Evolutionary conservation across 2,329 filamentous ascomycete genomes (phyloP).

Genomic region (Aureobasidium sp.): DNA sequence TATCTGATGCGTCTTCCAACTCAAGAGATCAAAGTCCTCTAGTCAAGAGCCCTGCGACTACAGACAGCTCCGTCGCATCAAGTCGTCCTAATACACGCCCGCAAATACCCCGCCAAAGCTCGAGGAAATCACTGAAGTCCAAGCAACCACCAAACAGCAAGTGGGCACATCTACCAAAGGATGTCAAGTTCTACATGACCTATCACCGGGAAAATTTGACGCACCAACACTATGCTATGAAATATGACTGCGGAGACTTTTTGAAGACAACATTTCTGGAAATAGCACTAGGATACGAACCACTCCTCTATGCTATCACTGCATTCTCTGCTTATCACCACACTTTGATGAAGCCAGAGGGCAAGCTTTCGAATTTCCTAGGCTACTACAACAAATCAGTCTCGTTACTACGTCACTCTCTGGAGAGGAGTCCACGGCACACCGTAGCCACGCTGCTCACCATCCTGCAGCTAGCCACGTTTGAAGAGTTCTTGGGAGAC

Average conservation of each 20-base stretch:
- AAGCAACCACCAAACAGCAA: conserved; percentile 13
- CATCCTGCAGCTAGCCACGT: conserved; percentile 83
- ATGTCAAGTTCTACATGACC: conserved; percentile 70
- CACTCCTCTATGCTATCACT: conserved; percentile 76
- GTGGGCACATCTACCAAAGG: conserved; percentile 36
- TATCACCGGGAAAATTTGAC: conserved; percentile 74
- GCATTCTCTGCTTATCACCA: conserved; percentile 85
- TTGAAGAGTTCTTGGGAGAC: conserved; percentile 95
- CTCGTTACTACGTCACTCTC: conserved; percentile 59
- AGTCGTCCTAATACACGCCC: conserved; percentile 8
- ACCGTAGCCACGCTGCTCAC: conserved; percentile 71
- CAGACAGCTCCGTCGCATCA: not conserved
- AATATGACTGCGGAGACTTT: conserved; percentile 63
- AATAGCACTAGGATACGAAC: conserved; percentile 66
- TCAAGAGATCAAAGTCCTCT: not conserved
- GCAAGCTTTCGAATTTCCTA: conserved; percentile 72
- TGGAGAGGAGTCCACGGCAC: conserved; percentile 63
- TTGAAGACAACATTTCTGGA: conserved; percentile 63
- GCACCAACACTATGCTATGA: conserved; percentile 73
- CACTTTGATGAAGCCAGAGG: conserved; percentile 60
- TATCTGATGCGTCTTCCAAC: conserved; percentile 29
- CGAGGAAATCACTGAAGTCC: conserved; percentile 12
- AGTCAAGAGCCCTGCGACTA: conserved; percentile 5
- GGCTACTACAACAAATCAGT: conserved; percentile 88
- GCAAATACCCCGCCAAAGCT: conserved; percentile 10